Base-by-base conservation (phyloP, 2,329 filamentous ascomycete species). In the Orbilia blumenaviensis region DNA sequence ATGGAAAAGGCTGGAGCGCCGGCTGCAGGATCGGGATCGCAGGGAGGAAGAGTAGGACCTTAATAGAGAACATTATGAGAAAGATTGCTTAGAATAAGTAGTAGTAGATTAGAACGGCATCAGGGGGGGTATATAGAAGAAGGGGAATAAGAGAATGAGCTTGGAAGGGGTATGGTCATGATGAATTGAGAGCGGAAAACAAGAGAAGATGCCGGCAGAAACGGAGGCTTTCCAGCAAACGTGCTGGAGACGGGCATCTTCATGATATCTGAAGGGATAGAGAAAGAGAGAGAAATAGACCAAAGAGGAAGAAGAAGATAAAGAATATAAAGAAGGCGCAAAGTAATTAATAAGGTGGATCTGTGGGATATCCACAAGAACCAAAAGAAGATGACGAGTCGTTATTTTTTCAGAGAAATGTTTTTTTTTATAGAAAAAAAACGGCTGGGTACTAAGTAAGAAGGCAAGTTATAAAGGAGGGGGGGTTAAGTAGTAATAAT, bases 301-400 rank as follows among this genome's bases (percentile, higher is more conserved):
- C 66, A 75, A 64, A 77, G 69, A 75, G 77, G 74, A 78, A 64
- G 71, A 77, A 16, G 67, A 75, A n/a, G n/a, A n/a, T n/a, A n/a
- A n/a, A 46, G 42, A 25, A 34, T 34, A 12, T 21, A 46, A 46
- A 58, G 46, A 77, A 64, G 38, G 77, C 77, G 44, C 61, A 77
- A 48, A 2, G 48, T 46, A 56, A 61, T 42, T 50, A 44, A 61
- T 34, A 62, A 66, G 42, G 58, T 61, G 56, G 71, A 66, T 60
- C n/a, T n/a, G 27, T 58, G 52, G 52, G 12, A 60, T 68, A 77
- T 79, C 77, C 77, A 74, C 75, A 66, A 56, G n/a, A n/a, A n/a
- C n/a, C n/a, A n/a, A n/a, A n/a, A n/a, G n/a, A n/a, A n/a, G n/a
- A n/a, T n/a, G n/a, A n/a, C n/a, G n/a, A n/a, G n/a, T n/a, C n/a